Conservation (phyloP, 2,329 filamentous ascomycete species). For the Fusarium sp. region DNA sequence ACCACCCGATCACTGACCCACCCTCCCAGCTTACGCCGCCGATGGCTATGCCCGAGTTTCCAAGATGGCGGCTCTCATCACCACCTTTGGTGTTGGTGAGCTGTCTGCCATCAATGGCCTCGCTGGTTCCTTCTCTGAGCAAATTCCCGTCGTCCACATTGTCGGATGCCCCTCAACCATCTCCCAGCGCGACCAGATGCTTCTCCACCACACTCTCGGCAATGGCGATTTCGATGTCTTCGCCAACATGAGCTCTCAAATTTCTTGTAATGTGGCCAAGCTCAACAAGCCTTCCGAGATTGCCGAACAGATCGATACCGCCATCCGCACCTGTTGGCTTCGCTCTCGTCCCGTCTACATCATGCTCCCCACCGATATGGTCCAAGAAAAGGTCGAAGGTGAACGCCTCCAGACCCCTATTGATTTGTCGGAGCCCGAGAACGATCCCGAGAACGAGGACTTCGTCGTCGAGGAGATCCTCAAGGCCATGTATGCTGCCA, state of each 20-base stretch:
- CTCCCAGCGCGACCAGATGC: slow-evolving; percentile 64
- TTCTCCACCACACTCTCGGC: slow-evolving; percentile 78
- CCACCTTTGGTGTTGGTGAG: slow-evolving; percentile 83
- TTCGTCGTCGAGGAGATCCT: slow-evolving; percentile 88
- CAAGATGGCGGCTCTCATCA: slow-evolving; percentile 79
- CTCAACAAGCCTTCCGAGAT: slow-evolving; percentile 80
- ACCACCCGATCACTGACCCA: slow-evolving; percentile 31
- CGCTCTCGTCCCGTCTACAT: slow-evolving; percentile 87
- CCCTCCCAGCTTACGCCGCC: slow-evolving; percentile 76
- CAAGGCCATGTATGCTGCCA: slow-evolving; percentile 79
- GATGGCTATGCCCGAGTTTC: slow-evolving; percentile 85
- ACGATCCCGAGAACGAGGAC: slow-evolving; percentile 80
- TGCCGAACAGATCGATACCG: slow-evolving; percentile 82
- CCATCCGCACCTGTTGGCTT: slow-evolving; percentile 81
- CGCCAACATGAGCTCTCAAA: slow-evolving; percentile 80
- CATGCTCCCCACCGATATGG: slow-evolving; percentile 86
- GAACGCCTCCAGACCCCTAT: slow-evolving; percentile 79
- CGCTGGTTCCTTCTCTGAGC: slow-evolving; percentile 82
- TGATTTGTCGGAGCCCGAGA: slow-evolving; percentile 74
- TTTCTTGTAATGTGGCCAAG: slow-evolving; percentile 81
- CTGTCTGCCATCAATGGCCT: slow-evolving; percentile 82
- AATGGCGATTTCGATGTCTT: slow-evolving; percentile 90
- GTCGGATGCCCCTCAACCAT: slow-evolving; percentile 68
- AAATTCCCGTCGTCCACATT: slow-evolving; percentile 80
- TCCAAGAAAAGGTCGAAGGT: slow-evolving; percentile 82